These are phyloP conservation scores for Calocybe indica DNA, from an alignment of 768 basidiomycete species.

Conservation along the genomic window DNA sequence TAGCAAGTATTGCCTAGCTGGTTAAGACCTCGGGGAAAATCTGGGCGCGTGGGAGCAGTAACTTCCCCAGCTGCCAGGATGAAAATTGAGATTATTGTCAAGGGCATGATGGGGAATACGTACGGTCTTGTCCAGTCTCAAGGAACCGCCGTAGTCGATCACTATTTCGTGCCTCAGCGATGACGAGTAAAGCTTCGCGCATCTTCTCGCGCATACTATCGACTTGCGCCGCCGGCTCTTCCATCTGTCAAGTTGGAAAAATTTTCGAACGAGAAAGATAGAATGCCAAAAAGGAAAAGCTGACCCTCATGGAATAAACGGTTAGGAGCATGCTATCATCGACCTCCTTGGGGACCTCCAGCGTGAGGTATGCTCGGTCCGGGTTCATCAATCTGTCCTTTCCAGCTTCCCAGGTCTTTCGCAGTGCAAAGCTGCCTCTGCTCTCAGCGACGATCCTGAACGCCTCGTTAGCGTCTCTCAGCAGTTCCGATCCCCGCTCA, in stretches of 20 bases:
- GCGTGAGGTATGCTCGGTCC: conserved; percentile 61
- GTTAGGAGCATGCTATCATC: conserved; percentile 77
- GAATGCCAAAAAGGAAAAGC: conserved; percentile 11
- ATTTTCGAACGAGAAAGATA: conserved; percentile 2
- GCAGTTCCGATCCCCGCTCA: conserved; percentile 37
- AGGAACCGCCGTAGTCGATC: conserved; percentile 61
- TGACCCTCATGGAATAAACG: conserved; percentile 65
- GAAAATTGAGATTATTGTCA: conserved; percentile 1
- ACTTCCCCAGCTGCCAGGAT: conserved; percentile 55
- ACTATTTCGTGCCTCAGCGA: conserved; percentile 73
- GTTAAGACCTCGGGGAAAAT: conserved; percentile 81
- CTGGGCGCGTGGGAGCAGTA: conserved; percentile 43
- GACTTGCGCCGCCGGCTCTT: conserved; percentile 61
- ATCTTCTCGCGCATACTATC: conserved; percentile 72
- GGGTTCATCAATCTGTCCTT: conserved; percentile 59
- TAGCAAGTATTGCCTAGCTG: conserved; percentile 90
- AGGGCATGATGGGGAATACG: conserved; percentile 21
- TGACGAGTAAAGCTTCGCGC: conserved; percentile 65
- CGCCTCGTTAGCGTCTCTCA: conserved; percentile 59
- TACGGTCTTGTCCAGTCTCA: conserved; percentile 69
- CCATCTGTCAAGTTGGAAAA: conserved; percentile 39
- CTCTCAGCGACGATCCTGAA: conserved; percentile 64
- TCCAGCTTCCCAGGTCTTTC: conserved; percentile 46
- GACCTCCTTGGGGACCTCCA: conserved; percentile 65
- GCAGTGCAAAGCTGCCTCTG: conserved; percentile 44